Evolutionary conservation across 495 filamentous ascomycete species (phyloP).

Genomic region (Aspergillus heteromorphus): DNA sequence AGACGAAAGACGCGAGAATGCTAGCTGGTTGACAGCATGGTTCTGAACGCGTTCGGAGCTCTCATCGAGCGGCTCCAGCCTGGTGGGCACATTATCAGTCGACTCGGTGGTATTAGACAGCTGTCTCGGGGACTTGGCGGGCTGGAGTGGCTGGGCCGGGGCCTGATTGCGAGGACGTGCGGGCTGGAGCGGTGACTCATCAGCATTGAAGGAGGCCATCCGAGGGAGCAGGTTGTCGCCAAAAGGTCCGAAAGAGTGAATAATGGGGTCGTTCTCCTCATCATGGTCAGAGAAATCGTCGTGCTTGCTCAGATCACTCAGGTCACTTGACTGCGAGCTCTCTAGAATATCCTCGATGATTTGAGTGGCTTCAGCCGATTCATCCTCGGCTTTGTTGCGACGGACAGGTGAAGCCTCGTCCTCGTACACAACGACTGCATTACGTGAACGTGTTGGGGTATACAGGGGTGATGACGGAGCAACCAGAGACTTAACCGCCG

Average conservation of each 20-base stretch:
- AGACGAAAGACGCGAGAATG: slow-evolving; percentile 92
- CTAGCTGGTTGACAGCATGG: slow-evolving; percentile 89
- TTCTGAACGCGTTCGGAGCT: slow-evolving; percentile 48
- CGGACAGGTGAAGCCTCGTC: slow-evolving; percentile 46
- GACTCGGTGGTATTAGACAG: slow-evolving; percentile 18
- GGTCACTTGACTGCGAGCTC: slow-evolving; percentile 49
- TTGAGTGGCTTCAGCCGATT: slow-evolving; percentile 16
- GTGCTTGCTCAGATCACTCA: slow-evolving; percentile 53
- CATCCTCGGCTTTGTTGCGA: slow-evolving; percentile 24
- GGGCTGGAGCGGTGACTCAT: slow-evolving; percentile 47
- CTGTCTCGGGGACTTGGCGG: slow-evolving; percentile 35
- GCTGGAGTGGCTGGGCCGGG: slow-evolving; percentile 31
- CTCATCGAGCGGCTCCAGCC: slow-evolving; percentile 31
- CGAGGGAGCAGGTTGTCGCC: slow-evolving; percentile 75
- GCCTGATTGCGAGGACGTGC: slow-evolving; percentile 30
- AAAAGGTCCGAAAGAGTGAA: slow-evolving; percentile 85
- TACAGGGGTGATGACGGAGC: slow-evolving; percentile 41
- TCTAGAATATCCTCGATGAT: slow-evolving; percentile 29
- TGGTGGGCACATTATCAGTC: slow-evolving; percentile 23
- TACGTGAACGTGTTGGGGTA: slow-evolving; percentile 35
- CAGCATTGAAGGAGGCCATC: slow-evolving; percentile 65
- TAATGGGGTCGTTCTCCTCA: slow-evolving; percentile 88
- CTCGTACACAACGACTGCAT: slow-evolving; percentile 59
- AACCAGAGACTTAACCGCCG: slow-evolving; percentile 41
- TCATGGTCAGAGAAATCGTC: slow-evolving; percentile 71